phyloP scores from a whole-genome alignment of 345 rosid species.

The Eutrema japonicum region DNA sequence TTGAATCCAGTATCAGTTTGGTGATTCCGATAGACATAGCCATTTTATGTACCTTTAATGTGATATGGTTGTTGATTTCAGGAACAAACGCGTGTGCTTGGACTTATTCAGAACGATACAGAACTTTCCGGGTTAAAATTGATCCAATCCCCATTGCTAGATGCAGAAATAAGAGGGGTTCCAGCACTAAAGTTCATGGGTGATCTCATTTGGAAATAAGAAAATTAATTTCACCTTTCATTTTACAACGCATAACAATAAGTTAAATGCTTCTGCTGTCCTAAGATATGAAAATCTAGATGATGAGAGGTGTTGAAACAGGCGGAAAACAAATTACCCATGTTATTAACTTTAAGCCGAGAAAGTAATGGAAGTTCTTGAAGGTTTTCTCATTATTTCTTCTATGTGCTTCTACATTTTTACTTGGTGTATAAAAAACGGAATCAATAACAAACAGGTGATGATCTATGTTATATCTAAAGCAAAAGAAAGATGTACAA shows the following conservation, averaged over 20 bases:
- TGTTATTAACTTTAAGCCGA: conserved; percentile 34
- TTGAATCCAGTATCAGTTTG: conserved; percentile 21
- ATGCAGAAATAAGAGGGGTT: conserved; percentile 81
- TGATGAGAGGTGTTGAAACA: too few species aligned
- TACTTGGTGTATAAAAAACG: conserved; percentile 30
- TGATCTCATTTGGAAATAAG: conserved; percentile 64
- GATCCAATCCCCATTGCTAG: conserved; percentile 61
- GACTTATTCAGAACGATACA: conserved; percentile 54
- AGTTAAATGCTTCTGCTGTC: conserved; percentile 17
- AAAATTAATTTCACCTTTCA: background rate
- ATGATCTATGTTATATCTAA: conserved; percentile 36
- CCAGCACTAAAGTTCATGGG: conserved; percentile 84
- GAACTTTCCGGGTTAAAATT: conserved; percentile 59
- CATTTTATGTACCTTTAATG: conserved; percentile 15
- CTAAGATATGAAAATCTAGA: conserved; percentile 12
- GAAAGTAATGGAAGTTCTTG: conserved; percentile 30
- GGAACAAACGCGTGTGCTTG: conserved; percentile 68
- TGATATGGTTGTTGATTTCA: conserved; percentile 45
- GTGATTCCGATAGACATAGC: conserved; percentile 12
- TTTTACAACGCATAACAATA: conserved; percentile 19
- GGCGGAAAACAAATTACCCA: conserved; percentile 21
- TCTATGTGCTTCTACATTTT: conserved; percentile 35
- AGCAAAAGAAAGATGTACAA: conserved; percentile 33
- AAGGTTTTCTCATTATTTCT: conserved; percentile 34
- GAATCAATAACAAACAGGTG: conserved; percentile 7